Conservation (phyloP, 768 basidiomycete species). For the Amanita phalloides region DNA sequence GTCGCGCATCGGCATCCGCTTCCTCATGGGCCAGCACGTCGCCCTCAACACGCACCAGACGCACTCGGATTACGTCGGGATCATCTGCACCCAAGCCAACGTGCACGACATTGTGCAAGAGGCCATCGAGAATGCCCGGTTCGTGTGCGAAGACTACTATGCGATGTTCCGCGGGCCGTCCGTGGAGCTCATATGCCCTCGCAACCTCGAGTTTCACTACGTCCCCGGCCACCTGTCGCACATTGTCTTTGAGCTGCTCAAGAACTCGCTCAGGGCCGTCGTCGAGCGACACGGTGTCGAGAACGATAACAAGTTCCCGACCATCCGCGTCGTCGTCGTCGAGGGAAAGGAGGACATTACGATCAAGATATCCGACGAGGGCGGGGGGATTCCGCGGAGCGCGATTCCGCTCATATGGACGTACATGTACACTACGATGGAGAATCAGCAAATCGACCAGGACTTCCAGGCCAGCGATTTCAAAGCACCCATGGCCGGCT, state of each 20-base stretch:
- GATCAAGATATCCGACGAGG: conserved; percentile 97
- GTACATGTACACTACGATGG: conserved; percentile 93
- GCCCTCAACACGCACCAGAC: conserved; percentile 88
- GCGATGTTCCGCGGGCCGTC: conserved; percentile 94
- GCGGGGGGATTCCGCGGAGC: conserved; percentile 83
- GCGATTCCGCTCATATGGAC: conserved; percentile 97
- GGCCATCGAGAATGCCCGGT: conserved; percentile 94
- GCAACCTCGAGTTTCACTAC: conserved; percentile 80
- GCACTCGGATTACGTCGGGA: conserved; percentile 89
- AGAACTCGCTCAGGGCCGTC: conserved; percentile 94
- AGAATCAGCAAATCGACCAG: conserved; percentile 59
- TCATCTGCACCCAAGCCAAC: conserved; percentile 92
- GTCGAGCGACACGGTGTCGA: conserved; percentile 88
- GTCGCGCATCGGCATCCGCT: conserved; percentile 91
- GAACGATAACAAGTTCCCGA: conserved; percentile 68
- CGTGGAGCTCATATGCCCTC: conserved; percentile 91
- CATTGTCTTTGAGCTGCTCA: conserved; percentile 93
- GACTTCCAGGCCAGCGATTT: conserved; percentile 84
- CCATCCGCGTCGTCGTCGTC: conserved; percentile 91
- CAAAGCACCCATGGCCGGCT: conserved; percentile 97
- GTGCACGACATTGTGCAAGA: conserved; percentile 97
- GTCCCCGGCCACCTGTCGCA: conserved; percentile 96
- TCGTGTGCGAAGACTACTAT: conserved; percentile 92
- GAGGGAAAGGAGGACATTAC: conserved; percentile 99
- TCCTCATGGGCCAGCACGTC: conserved; percentile 94